These are phyloP conservation scores for Dactylonectria estremocensis DNA, from an alignment of 2,329 filamentous ascomycete genomes.

Conservation along the genomic window DNA sequence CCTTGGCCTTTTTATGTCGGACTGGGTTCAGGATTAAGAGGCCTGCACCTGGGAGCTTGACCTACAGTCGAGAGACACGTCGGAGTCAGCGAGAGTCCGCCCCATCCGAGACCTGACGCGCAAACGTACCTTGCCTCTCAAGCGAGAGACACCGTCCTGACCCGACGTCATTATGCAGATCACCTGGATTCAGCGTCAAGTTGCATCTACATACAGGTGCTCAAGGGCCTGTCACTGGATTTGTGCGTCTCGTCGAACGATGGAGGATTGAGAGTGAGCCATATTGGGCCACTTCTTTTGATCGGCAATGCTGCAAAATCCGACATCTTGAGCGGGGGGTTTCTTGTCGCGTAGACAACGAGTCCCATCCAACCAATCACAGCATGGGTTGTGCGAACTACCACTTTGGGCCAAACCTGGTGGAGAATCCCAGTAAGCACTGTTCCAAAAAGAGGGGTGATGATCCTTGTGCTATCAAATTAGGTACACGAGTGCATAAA, in stretches of 20 bases:
- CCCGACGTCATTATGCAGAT: background rate
- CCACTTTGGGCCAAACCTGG: slow-evolving; percentile 23
- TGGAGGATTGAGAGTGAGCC: background rate
- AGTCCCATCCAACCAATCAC: slow-evolving; percentile 25
- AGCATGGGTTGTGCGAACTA: slow-evolving; percentile 28
- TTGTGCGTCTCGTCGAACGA: background rate
- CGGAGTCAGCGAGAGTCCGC: slow-evolving; percentile 1
- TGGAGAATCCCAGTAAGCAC: background rate
- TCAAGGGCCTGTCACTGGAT: background rate
- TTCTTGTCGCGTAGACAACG: background rate
- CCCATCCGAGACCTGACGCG: background rate
- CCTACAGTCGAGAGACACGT: slow-evolving; percentile 8
- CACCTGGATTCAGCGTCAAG: background rate
- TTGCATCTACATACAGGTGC: background rate
- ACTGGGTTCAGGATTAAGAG: slow-evolving; percentile 30
- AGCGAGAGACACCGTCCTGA: background rate
- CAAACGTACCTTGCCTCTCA: background rate
- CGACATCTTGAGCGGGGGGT: background rate
- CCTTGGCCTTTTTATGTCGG: slow-evolving; percentile 33
- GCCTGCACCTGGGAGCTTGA: slow-evolving; percentile 31
- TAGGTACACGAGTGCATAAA: background rate
- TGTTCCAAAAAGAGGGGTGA: background rate
- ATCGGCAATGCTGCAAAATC: background rate
- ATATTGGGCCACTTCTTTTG: background rate
- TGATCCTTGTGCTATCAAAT: background rate